phyloP scores from a whole-genome alignment of 805 yeast species.

The Wickerhamiella kurtzmanii region DNA sequence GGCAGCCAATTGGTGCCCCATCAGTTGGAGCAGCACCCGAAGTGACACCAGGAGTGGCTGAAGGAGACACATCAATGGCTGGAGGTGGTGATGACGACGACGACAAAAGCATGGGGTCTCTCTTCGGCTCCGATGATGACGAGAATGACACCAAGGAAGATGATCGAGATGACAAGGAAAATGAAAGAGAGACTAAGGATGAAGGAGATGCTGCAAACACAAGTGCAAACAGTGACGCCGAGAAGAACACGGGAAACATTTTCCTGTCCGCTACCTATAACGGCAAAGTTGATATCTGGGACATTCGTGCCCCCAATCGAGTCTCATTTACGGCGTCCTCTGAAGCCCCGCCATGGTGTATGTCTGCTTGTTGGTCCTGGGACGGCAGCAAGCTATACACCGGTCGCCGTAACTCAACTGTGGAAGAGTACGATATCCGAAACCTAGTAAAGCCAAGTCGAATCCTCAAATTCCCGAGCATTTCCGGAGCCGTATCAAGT shows the following conservation, averaged over 20 bases:
- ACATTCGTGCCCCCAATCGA: constrained; percentile 39
- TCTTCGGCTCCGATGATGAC: constrained; percentile 47
- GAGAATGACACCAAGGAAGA: constrained; percentile 22
- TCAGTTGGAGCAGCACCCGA: constrained; percentile 10
- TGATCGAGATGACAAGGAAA: constrained; percentile 16
- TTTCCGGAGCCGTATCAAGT: constrained; percentile 82
- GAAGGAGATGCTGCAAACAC: constrained; percentile 3
- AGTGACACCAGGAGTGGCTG: constrained; percentile 16
- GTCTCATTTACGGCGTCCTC: constrained; percentile 41
- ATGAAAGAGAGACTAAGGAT: constrained; percentile 27
- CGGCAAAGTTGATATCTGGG: constrained; percentile 77
- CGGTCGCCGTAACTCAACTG: constrained; percentile 80
- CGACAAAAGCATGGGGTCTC: constrained; percentile 32
- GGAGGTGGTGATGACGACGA: constrained; percentile 15
- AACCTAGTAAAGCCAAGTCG: constrained; percentile 36
- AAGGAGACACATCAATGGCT: constrained; percentile 9
- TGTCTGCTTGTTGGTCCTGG: constrained; percentile 68
- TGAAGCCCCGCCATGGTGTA: constrained; percentile 87
- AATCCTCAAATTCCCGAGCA: constrained; percentile 60
- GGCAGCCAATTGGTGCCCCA: constrained; percentile 28
- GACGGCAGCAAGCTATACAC: constrained; percentile 68
- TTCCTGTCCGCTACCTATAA: constrained; percentile 74
- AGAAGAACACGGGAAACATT: constrained; percentile 21
- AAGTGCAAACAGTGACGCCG: constrained; percentile 2
- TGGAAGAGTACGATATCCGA: constrained; percentile 40